These are phyloP conservation scores for Chenopodium album DNA, from an alignment of 148 eudicot species.

Conservation along the genomic window DNA sequence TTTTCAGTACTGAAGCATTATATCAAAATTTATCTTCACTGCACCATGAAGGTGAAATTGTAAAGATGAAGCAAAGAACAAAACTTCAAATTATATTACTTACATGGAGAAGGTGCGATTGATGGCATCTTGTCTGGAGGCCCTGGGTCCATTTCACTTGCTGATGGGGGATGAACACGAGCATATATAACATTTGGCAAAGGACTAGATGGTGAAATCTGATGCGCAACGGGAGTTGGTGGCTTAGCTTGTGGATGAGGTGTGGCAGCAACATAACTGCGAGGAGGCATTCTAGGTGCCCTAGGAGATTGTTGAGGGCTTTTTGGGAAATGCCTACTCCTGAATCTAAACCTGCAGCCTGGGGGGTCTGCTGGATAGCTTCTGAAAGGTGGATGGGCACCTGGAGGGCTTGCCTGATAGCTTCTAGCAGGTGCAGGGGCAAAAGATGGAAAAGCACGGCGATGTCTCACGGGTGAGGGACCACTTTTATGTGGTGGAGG, in stretches of 20 bases:
- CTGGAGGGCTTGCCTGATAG: conserved; percentile 34
- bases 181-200: conserved; percentile 58
- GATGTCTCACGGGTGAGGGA: conserved; percentile 39
- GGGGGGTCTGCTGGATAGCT: conserved; percentile 55
- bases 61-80: neutral
- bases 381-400: conserved; percentile 41
- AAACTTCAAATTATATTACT: conserved; percentile 35
- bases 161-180: conserved; percentile 54
- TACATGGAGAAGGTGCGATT: conserved; percentile 65
- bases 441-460: conserved; percentile 43
- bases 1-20: neutral
- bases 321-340: conserved; percentile 38
- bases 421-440: conserved; percentile 40
- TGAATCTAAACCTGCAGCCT: conserved; percentile 53
- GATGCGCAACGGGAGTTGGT: conserved; percentile 40
- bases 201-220: conserved; percentile 54
- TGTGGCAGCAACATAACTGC: conserved; percentile 32
- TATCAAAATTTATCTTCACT: neutral
- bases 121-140: conserved; percentile 53
- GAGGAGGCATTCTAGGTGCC: conserved; percentile 48
- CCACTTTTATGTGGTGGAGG: conserved; percentile 36
- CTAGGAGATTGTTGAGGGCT: conserved; percentile 42
- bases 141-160: conserved; percentile 42
- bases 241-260: conserved; percentile 43
- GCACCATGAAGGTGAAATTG: neutral